These are phyloP conservation scores for Talaromyces sp. DNA, from an alignment of 2,329 filamentous ascomycete species.

Conservation along the genomic window DNA sequence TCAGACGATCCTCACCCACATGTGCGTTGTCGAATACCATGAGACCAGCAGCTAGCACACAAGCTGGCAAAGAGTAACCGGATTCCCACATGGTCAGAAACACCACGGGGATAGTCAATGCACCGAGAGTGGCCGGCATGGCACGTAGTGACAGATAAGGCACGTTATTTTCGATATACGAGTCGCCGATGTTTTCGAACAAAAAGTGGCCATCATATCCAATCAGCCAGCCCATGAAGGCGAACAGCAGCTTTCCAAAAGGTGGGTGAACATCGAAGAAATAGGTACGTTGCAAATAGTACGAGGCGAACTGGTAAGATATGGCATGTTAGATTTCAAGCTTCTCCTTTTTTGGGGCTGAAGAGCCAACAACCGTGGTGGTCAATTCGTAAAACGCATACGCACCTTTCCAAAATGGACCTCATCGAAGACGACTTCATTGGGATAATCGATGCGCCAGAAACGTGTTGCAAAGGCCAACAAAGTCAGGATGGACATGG, in stretches of 20 bases:
- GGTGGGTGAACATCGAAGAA: constrained; percentile 99
- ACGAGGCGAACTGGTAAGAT: constrained; percentile 54
- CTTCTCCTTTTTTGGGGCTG: constrained; percentile 5
- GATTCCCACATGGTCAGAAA: constrained; percentile 99
- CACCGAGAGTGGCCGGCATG: constrained; percentile 86
- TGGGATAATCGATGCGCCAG: constrained; percentile 92
- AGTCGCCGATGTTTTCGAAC: constrained; percentile 99
- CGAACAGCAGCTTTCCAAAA: constrained; percentile 96
- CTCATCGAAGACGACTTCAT: constrained; percentile 98
- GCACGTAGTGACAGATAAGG: constrained; percentile 96
- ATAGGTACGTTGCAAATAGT: constrained; percentile 94
- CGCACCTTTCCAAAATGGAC: constrained; percentile 99
- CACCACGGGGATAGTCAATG: constrained; percentile 88
- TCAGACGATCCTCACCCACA: constrained; percentile 92
- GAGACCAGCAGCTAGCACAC: constrained; percentile 79
- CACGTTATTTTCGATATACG: constrained; percentile 94
- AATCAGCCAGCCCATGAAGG: constrained; percentile 94
- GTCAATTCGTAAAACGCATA: constrained; percentile 47
- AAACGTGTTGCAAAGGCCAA: constrained; percentile 91
- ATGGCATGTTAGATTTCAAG: constrained; percentile 14
- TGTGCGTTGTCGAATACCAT: constrained; percentile 97
- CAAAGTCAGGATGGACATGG: constrained; percentile 73
- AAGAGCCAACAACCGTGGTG: background rate
- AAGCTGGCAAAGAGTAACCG: constrained; percentile 92
- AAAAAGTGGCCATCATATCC: constrained; percentile 97